A percentile compares a stretch with the other conserved stretches of the same genome.
Evolutionary conservation across 177 flowering plant genomes (phyloP).

Genomic region (Vitis hybrid): DNA sequence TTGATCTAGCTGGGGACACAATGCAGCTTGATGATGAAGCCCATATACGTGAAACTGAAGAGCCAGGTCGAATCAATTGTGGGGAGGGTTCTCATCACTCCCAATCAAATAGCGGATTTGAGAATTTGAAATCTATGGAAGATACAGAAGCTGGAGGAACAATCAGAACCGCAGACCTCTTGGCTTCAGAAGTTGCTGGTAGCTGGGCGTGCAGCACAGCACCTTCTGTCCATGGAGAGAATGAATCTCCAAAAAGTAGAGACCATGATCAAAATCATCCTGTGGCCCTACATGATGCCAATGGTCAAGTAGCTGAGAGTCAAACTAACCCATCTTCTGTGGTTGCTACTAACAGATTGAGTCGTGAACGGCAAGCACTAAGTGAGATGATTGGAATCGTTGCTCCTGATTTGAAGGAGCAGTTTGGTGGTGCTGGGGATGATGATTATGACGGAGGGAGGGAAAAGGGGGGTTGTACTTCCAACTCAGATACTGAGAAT

Average conservation of each 20-base stretch:
- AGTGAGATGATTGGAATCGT: constrained; percentile 82
- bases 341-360: constrained; percentile 23
- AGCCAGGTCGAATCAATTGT: constrained; percentile 17
- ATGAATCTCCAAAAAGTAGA: constrained; percentile 59
- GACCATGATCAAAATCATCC: constrained; percentile 31
- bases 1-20: constrained; percentile 53
- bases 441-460: constrained; percentile 16
- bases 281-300: constrained; percentile 31
- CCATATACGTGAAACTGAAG: constrained; percentile 44
- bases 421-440: constrained; percentile 33
- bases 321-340: constrained; percentile 45
- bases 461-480: constrained; percentile 25
- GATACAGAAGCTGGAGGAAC: constrained; percentile 65
- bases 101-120: constrained; percentile 28
- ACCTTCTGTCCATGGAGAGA: constrained; percentile 82
- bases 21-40: constrained; percentile 75
- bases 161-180: constrained; percentile 73
- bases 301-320: constrained; percentile 58
- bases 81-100: constrained; percentile 27
- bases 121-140: constrained; percentile 35
- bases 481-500: constrained; percentile 64
- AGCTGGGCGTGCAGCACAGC: constrained; percentile 92
- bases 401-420: constrained; percentile 67
- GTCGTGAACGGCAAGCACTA: constrained; percentile 52
- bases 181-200: constrained; percentile 90